phyloP scores from a whole-genome alignment of 2,329 filamentous ascomycete genomes.

The Ophiostoma pallidulum region DNA sequence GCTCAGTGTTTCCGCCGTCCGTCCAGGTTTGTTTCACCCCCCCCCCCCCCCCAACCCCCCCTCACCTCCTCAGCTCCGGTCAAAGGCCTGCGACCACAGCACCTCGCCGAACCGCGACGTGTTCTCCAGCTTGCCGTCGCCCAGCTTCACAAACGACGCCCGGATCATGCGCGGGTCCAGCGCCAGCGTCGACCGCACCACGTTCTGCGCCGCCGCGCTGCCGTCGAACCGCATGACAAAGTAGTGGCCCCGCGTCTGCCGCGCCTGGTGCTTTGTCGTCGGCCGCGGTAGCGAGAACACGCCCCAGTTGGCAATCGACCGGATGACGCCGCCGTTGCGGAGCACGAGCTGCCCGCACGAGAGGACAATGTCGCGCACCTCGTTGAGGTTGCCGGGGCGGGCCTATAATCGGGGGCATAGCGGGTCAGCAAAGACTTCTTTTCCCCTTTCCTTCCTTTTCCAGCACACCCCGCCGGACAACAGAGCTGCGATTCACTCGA shows the following conservation, averaged over 20 bases:
- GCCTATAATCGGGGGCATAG: constrained; percentile 46
- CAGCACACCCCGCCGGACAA: no score
- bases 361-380: constrained; percentile 93
- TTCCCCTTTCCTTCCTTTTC: neutral
- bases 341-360: constrained; percentile 78
- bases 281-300: constrained; percentile 77
- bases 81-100: constrained; percentile 34
- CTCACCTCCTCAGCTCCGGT: constrained; percentile 15
- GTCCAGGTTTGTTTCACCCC: neutral
- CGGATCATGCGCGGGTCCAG: constrained; percentile 88
- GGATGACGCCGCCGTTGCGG: constrained; percentile 75
- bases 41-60: constrained; percentile 8
- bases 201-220: constrained; percentile 60
- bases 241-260: constrained; percentile 82
- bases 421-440: neutral
- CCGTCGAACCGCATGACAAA: constrained; percentile 96
- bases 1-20: neutral
- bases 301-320: constrained; percentile 92
- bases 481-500: no score
- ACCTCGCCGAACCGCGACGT: constrained; percentile 40
- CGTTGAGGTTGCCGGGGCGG: constrained; percentile 77
- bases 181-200: constrained; percentile 64
- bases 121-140: constrained; percentile 69
- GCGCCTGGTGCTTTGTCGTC: constrained; percentile 69
- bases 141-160: constrained; percentile 78